phyloP scores from a whole-genome alignment of 441 rosid species.

The Pelargonium myrrhifolium region DNA sequence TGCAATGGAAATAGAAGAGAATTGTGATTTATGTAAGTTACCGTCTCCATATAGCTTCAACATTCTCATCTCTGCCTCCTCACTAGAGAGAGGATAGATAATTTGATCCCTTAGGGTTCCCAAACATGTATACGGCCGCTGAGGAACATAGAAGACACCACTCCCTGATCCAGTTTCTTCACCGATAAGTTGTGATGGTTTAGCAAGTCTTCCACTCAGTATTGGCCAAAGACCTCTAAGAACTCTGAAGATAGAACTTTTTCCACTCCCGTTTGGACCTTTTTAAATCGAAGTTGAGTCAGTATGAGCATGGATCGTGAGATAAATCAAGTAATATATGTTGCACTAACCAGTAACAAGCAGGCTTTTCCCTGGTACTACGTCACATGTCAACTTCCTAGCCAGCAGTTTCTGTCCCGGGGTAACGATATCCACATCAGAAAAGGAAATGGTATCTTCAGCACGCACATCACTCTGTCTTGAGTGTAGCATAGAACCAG shows the following conservation, averaged over 20 bases:
- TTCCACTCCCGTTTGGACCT: constrained; percentile 99
- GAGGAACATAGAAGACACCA: constrained; percentile 90
- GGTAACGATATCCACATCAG: constrained; percentile 80
- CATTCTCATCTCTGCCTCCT: constrained; percentile 64
- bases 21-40: constrained; percentile 20
- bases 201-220: constrained; percentile 68
- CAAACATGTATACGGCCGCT: constrained; percentile 91
- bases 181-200: constrained; percentile 51
- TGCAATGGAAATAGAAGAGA: not conserved
- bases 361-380: constrained; percentile 71
- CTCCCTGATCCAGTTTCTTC: constrained; percentile 56
- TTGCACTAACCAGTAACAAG: constrained; percentile 87
- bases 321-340: constrained; percentile 11
- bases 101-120: constrained; percentile 99
- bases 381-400: constrained; percentile 69
- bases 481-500: constrained; percentile 26
- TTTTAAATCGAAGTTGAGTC: constrained; percentile 25
- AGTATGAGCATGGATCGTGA: constrained; percentile 21
- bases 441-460: constrained; percentile 62
- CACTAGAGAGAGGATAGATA: constrained; percentile 86
- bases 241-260: constrained; percentile 93
- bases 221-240: constrained; percentile 95
- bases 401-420: constrained; percentile 91
- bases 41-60: constrained; percentile 50
- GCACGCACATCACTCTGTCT: constrained; percentile 31